Base-by-base conservation (phyloP, 805 yeast genomes). In the Wickerhamiella bombiphila region DNA sequence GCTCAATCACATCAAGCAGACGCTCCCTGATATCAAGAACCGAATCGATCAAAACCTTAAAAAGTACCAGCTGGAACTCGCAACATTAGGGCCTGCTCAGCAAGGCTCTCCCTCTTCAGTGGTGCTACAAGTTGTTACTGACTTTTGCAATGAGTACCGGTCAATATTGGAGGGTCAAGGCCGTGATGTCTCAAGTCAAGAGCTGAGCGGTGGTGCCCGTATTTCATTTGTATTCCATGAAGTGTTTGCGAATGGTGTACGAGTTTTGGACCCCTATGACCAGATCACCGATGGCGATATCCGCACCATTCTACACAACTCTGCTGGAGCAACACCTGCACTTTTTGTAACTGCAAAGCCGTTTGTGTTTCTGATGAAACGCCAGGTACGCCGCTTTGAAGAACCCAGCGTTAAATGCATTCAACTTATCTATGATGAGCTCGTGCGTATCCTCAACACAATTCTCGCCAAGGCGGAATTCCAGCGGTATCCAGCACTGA, bases 131-230 rank as follows among this genome's bases (percentile, higher is more conserved):
- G 81, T 83, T 64, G 91, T 91, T 51, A 88, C 97, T 18, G 94
- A 83, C 60, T 91, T 91, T 56, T 70, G 91, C 51, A 86, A 81
- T 58, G 97, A 88, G 57, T 91, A 86, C 61, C 76, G 73, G 49
- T 86, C 91, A 18, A 80, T 88, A 31, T 66, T 91, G 48, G 93
- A 83, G 51, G 98, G 98, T 64, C 93, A 85, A 57, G 80, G 93
- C 28, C 80, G 75, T 58, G 98, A 88, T 53, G 69, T 91, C 51
- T 75, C 91, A 4, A 72, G 88, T 9, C 74, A 77, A 57, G 98
- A 91, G 62, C 71, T 91, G 50, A 79, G 93, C 50, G 98, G 98
- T 57, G 98, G 94, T 60, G 98, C 98, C 0, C 79, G 98, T 69
- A 82, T 91, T 47, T 80, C 94, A 29, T 91, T 85, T 64, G 97